Conservation (phyloP, 2,329 filamentous ascomycete genomes). For the Diplodia intermedia region DNA sequence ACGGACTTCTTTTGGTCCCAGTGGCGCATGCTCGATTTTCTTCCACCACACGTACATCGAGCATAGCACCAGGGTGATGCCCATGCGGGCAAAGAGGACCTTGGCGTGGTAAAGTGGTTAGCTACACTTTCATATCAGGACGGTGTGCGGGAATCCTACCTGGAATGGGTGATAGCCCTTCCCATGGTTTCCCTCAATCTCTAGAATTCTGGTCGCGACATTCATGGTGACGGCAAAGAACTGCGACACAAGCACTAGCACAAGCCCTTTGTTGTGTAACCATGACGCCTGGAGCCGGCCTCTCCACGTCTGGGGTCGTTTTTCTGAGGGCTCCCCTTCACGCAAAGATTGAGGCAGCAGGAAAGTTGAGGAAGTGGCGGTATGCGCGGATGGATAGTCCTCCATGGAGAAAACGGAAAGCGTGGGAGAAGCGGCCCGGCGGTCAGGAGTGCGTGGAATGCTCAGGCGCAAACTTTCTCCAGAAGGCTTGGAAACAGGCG, state of each 20-base stretch:
- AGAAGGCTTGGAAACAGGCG: neutral
- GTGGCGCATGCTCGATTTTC: conserved; percentile 70
- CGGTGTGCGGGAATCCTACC: conserved; percentile 42
- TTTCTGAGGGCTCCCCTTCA: neutral
- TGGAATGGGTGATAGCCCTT: conserved; percentile 81
- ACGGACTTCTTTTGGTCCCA: conserved; percentile 72
- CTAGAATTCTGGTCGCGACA: conserved; percentile 76
- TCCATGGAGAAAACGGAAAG: conserved; percentile 18
- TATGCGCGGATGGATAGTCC: conserved; percentile 18
- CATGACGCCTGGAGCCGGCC: conserved; percentile 54
- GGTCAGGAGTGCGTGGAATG: neutral
- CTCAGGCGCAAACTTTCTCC: neutral
- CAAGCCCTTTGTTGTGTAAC: conserved; percentile 72
- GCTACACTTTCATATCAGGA: neutral
- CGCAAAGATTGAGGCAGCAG: neutral
- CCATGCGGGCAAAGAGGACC: conserved; percentile 81
- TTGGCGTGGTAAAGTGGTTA: conserved; percentile 37
- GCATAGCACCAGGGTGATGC: conserved; percentile 71
- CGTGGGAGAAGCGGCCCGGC: neutral
- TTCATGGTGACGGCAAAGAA: conserved; percentile 88
- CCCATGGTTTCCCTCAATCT: conserved; percentile 69
- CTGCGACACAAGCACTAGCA: conserved; percentile 76
- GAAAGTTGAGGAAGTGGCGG: conserved; percentile 1
- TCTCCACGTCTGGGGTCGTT: conserved; percentile 4
- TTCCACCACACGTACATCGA: conserved; percentile 76